These are phyloP conservation scores for Fusarium sublunatum DNA, from an alignment of 2,329 filamentous ascomycete species.

Conservation along the genomic window DNA sequence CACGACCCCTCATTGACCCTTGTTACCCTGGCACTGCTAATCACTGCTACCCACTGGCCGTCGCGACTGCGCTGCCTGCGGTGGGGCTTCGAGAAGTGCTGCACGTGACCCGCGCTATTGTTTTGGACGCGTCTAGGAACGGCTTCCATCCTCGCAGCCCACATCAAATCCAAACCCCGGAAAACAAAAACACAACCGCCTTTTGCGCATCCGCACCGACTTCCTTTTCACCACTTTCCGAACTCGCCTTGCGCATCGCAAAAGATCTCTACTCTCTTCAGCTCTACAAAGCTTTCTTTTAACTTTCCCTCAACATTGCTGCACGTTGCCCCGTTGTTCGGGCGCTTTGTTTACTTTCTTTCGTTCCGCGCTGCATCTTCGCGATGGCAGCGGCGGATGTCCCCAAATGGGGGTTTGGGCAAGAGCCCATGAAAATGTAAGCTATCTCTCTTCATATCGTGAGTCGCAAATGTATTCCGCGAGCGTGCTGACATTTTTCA, in stretches of 20 bases:
- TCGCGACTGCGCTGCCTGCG: conserved; percentile 3
- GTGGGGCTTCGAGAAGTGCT: conserved; percentile 14
- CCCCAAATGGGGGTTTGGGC: conserved; percentile 43
- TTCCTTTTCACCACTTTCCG: conserved; percentile 7
- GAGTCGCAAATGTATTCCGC: neutral
- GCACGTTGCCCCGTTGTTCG: conserved; percentile 35
- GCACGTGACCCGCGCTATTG: conserved; percentile 17
- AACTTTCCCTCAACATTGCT: neutral
- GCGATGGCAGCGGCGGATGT: conserved; percentile 40
- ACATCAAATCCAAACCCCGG: conserved; percentile 23
- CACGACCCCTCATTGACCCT: conserved; percentile 16
- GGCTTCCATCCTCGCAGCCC: conserved; percentile 22
- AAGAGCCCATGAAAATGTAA: conserved; percentile 39
- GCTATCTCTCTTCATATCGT: neutral
- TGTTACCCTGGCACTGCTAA: conserved; percentile 13
- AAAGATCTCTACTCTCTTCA: conserved; percentile 9
- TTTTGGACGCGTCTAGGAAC: conserved; percentile 27
- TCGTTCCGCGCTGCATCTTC: conserved; percentile 38
- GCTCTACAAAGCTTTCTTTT: conserved; percentile 21
- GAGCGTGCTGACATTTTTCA: conserved; percentile 30
- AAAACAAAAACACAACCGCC: conserved; percentile 32
- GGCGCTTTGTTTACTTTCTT: conserved; percentile 47
- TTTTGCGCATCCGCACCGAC: conserved; percentile 18
- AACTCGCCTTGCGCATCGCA: conserved; percentile 10
- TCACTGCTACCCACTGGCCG: conserved; percentile 14